Percentiles rank a stretch among this genome's conserved stretches.
phyloP scores from a whole-genome alignment of 805 yeast species.

The Ogataea populi-albae region DNA sequence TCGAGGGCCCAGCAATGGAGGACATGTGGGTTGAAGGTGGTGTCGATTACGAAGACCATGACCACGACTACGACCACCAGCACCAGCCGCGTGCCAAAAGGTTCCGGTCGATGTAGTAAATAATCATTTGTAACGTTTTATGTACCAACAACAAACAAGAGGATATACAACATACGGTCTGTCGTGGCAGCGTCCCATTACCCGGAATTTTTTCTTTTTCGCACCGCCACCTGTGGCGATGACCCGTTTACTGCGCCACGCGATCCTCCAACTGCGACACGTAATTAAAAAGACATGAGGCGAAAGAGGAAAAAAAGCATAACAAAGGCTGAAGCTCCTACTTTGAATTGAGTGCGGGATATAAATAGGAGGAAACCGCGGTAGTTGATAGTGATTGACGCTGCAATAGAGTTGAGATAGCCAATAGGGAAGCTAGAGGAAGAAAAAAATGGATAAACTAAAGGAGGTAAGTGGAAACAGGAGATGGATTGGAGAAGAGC shows the following conservation, averaged over 20 bases:
- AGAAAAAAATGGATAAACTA: constrained; percentile 43
- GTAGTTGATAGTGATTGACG: no score
- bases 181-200: no score
- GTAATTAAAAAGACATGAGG: constrained; percentile 1
- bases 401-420: no score
- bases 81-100: constrained; percentile 3
- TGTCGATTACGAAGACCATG: no score
- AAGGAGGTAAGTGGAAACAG: constrained; percentile 40
- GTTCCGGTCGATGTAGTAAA: not conserved
- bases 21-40: not conserved
- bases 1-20: constrained; percentile 2
- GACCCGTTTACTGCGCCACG: not conserved
- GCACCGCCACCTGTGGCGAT: no score
- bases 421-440: constrained; percentile 1
- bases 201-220: no score
- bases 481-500: not conserved
- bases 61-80: no score
- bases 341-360: not conserved
- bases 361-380: no score
- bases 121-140: no score
- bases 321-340: constrained; percentile 2
- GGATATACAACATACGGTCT: no score
- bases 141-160: no score
- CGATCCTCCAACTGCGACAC: constrained; percentile 1
- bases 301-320: not conserved